Evolutionary conservation across 306 rosid species (phyloP).

Genomic region (Chamaecrista fasciculata): DNA sequence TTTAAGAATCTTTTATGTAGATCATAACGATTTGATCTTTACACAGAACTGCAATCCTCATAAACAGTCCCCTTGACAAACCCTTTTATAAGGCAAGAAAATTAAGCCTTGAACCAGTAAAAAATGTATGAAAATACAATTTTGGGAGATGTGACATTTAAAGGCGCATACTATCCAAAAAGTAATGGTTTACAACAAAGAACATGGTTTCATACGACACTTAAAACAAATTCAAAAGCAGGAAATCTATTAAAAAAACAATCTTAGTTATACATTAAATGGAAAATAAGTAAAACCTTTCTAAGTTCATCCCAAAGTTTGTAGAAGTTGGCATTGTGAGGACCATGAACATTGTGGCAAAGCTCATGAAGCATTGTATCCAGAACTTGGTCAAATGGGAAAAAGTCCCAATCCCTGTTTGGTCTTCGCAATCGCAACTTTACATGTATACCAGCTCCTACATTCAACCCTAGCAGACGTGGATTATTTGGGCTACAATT

Average conservation of each 20-base stretch:
- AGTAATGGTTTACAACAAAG: slow-evolving; percentile 3
- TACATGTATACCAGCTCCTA: slow-evolving; percentile 72
- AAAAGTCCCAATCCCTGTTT: slow-evolving; percentile 65
- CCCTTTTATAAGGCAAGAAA: not conserved
- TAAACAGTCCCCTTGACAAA: not conserved
- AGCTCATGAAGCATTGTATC: slow-evolving; percentile 99
- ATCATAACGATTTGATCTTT: not conserved
- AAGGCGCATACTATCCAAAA: not conserved
- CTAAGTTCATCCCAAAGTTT: slow-evolving; percentile 95
- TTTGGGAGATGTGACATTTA: slow-evolving; percentile 1
- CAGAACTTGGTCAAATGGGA: slow-evolving; percentile 66
- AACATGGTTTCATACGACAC: not conserved
- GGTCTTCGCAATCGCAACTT: slow-evolving; percentile 81
- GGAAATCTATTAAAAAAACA: not conserved
- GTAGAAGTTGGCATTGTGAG: slow-evolving; percentile 85
- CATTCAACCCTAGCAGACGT: slow-evolving; percentile 73
- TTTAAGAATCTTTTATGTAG: not conserved
- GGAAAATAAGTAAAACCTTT: slow-evolving; percentile 49
- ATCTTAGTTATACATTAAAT: not conserved
- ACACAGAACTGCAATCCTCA: not conserved
- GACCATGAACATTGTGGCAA: slow-evolving; percentile 77
- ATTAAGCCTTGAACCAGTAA: slow-evolving; percentile 11
- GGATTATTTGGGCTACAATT: slow-evolving; percentile 70
- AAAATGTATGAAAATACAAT: not conserved
- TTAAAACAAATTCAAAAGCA: not conserved